Evolutionary conservation across 306 rosid species (phyloP).

Genomic region (Argentina anserina): DNA sequence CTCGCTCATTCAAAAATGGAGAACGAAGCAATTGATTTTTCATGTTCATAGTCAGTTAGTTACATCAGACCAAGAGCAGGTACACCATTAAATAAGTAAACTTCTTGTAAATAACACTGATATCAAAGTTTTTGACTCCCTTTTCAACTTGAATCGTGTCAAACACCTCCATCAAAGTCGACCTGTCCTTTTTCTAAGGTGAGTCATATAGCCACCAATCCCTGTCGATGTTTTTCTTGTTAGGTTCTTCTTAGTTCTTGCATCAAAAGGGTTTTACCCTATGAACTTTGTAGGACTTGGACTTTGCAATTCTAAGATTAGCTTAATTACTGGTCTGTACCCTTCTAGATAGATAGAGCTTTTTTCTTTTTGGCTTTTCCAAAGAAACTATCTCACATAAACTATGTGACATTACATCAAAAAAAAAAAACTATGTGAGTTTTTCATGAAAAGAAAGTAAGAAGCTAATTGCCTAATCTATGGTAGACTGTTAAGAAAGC

Average conservation of each 20-base stretch:
- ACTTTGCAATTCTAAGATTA: background rate
- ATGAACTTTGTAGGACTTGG: background rate
- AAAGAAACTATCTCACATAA: no score
- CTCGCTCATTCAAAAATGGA: no score
- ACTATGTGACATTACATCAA: no score
- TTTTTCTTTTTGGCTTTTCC: no score
- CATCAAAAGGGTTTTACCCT: background rate
- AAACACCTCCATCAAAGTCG: background rate
- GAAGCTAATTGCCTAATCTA: no score
- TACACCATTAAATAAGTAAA: background rate
- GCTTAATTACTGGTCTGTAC: no score
- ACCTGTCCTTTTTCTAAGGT: background rate
- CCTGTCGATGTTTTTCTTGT: background rate
- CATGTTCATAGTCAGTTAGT: background rate
- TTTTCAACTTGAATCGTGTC: background rate
- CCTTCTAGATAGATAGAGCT: background rate
- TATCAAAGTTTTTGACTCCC: background rate
- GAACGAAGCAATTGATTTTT: no score
- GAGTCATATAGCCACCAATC: background rate
- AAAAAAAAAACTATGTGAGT: no score
- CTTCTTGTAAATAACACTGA: background rate
- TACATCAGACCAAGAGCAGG: background rate
- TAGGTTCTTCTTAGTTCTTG: background rate
- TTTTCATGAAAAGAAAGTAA: no score
- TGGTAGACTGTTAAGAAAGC: no score